These are phyloP conservation scores for Akanthomyces muscarius DNA, from an alignment of 2,329 filamentous ascomycete species.

Conservation along the genomic window DNA sequence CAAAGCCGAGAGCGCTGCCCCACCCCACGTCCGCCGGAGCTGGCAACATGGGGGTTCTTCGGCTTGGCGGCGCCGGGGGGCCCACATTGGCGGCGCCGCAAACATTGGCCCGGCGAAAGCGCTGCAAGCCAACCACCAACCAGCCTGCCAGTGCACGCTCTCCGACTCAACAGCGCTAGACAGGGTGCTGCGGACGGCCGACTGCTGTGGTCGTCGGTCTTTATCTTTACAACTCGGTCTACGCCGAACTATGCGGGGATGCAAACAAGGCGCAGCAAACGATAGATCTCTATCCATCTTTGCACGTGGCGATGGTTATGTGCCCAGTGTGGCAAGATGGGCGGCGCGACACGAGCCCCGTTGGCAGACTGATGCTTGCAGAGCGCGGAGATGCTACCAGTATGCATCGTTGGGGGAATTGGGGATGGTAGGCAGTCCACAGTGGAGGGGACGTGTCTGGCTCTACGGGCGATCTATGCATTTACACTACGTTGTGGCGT, in stretches of 20 bases:
- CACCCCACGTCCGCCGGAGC: not conserved
- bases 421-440: not conserved
- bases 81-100: slow-evolving; percentile 5
- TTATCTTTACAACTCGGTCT: not conserved
- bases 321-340: too few species aligned
- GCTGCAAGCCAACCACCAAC: not conserved
- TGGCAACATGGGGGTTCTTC: not conserved
- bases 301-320: not conserved
- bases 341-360: too few species aligned
- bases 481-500: slow-evolving; percentile 2
- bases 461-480: not conserved
- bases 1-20: not conserved
- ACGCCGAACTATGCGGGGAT: not conserved
- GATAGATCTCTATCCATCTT: not conserved
- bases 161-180: not conserved
- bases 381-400: too few species aligned
- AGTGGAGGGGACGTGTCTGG: not conserved
- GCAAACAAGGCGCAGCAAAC: not conserved
- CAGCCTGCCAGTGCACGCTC: too few species aligned
- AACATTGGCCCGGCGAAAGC: not conserved
- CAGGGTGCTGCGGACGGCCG: not conserved
- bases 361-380: too few species aligned
- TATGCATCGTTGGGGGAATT: too few species aligned
- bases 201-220: too few species aligned
- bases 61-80: slow-evolving; percentile 13